Evolutionary conservation across 495 filamentous ascomycete genomes (phyloP).

Genomic region (Lasiosphaeria hispida): DNA sequence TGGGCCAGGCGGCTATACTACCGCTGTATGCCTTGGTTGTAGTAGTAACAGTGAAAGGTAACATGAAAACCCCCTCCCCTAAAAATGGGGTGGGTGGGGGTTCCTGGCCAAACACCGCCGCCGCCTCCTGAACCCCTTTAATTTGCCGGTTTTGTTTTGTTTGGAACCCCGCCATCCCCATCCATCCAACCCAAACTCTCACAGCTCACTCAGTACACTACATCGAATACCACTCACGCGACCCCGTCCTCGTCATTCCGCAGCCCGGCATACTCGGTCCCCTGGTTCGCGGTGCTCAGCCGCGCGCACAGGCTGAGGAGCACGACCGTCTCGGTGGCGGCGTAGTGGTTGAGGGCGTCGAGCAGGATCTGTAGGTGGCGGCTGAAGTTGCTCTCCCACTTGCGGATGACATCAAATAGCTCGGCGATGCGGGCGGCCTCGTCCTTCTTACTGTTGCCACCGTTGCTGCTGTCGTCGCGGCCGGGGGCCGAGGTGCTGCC

Average conservation of each 20-base stretch:
- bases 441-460: constrained; percentile 9
- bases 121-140: too few species aligned
- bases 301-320: constrained; percentile 80
- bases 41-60: too few species aligned
- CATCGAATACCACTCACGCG: neutral
- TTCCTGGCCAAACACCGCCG: too few species aligned
- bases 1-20: too few species aligned
- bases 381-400: constrained; percentile 90
- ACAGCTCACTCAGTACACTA: neutral
- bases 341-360: constrained; percentile 93
- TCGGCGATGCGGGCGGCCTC: constrained; percentile 59
- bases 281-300: constrained; percentile 71
- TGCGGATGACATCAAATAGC: constrained; percentile 76
- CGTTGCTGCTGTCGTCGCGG: neutral
- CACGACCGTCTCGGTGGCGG: constrained; percentile 95
- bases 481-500: too few species aligned
- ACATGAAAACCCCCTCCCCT: too few species aligned
- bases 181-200: neutral
- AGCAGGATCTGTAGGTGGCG: constrained; percentile 87
- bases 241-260: constrained; percentile 43
- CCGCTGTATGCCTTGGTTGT: too few species aligned
- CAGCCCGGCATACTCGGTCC: constrained; percentile 54
- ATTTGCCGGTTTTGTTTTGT: too few species aligned
- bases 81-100: too few species aligned
- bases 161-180: neutral